Base-by-base conservation (phyloP, 2,329 filamentous ascomycete genomes). In the Coniochaeta sp. region DNA sequence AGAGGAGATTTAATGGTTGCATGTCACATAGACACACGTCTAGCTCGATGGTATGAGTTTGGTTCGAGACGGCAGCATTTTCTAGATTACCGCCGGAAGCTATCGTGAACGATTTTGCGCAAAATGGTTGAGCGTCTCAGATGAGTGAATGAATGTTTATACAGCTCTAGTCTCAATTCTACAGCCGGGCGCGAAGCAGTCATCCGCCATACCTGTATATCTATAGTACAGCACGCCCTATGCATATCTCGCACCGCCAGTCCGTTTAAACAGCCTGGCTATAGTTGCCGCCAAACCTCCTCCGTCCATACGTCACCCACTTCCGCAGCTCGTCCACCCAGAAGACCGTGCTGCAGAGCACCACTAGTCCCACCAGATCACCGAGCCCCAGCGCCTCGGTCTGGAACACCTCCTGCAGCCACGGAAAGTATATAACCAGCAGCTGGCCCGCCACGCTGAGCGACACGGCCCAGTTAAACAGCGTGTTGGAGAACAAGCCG, bases 381-480 rank as follows among this genome's bases (percentile, higher is more conserved):
- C 82, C 77, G 9, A 93, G 72, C 0, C 85, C 79, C 59, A 99
- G 75, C 0, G 90, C 88, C 74, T 99, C 95, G 0, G 95, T 99
- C 78, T 99, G 95, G 77, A 99, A 99, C 6, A 98, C 88, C 58
- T 90, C 85, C 76, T 99, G 95, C 67, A 99, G 78, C 77, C 92
- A 93, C 11, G 95, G 95, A 64, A 98, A 87, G 74, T 98, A 99
- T 59, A 99, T 91, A 60, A 99, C 96, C 63, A 93, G 82, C 54
- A 93, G 77, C 75, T 99, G 95, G 1, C 95, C 95, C 6, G 90
- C 76, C 57, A 99, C 73, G 71, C 89, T 93, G 26, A 95, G 87
- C 9, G 89, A 83, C 1, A 99, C 95, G 0, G 95, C 93, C 80
- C 93, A 96, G 75, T 98, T 98, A 78, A 99, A 99, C 75, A 99